phyloP scores from a whole-genome alignment of 1,139 yeast genomes.

The Hyphopichia buzzinii region DNA sequence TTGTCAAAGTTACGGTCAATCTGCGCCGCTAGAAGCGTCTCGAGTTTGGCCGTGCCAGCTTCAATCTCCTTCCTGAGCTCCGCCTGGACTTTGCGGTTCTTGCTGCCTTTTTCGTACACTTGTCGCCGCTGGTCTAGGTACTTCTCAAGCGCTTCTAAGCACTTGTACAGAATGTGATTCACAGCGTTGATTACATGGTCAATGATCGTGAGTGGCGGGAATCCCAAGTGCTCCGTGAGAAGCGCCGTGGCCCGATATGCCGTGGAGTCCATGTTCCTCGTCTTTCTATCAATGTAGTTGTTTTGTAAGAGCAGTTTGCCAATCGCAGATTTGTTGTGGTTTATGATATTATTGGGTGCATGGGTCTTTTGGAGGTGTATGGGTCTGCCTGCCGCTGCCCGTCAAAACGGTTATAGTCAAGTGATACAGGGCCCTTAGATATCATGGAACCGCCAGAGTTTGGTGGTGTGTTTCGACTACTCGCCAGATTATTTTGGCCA shows the following conservation, averaged over 20 bases:
- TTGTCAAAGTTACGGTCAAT: slow-evolving; percentile 87
- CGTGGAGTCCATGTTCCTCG: slow-evolving; percentile 2
- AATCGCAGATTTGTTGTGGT: no score
- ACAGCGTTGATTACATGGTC: slow-evolving; percentile 91
- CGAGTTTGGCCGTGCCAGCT: slow-evolving; percentile 77
- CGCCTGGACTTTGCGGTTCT: slow-evolving; percentile 5
- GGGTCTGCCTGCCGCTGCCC: no score
- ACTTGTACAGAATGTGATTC: slow-evolving; percentile 78
- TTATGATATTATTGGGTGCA: no score
- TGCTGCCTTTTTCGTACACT: slow-evolving; percentile 8
- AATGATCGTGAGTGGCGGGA: slow-evolving; percentile 79
- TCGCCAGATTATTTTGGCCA: no score
- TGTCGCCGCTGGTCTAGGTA: slow-evolving; percentile 44
- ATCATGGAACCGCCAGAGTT: no score
- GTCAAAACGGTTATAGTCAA: no score
- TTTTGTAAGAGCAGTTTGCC: no score
- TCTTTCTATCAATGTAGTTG: not conserved
- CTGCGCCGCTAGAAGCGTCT: slow-evolving; percentile 69
- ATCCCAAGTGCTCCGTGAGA: slow-evolving; percentile 83
- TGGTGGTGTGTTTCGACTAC: no score
- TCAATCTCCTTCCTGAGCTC: slow-evolving; percentile 49
- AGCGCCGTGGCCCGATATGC: slow-evolving; percentile 52
- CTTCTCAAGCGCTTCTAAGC: slow-evolving; percentile 76
- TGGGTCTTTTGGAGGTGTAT: no score
- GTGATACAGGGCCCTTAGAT: no score